These are phyloP conservation scores for Uronychia setigera DNA, from an alignment of 73 alveolate genomes.

Conservation along the genomic window DNA sequence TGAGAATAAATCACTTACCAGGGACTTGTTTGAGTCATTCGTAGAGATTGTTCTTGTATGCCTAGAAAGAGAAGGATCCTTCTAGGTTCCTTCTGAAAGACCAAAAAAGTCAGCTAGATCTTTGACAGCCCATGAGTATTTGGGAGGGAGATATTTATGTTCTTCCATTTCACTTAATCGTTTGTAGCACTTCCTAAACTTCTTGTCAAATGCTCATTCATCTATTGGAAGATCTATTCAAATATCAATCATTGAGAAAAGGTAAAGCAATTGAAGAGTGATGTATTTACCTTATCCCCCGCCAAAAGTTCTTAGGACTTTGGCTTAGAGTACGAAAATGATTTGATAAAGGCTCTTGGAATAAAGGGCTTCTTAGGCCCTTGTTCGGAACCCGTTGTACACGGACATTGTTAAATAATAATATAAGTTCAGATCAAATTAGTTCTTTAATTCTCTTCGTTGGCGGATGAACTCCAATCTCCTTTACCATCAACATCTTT, in stretches of 20 bases:
- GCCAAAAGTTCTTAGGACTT: neutral
- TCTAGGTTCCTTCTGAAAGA: neutral
- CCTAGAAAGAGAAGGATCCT: neutral
- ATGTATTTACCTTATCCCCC: neutral
- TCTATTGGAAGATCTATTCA: conserved; percentile 31
- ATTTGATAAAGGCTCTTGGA: neutral
- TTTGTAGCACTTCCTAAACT: conserved; percentile 30
- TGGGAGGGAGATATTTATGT: conserved; percentile 66
- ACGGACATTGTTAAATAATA: too few species aligned
- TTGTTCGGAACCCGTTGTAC: neutral
- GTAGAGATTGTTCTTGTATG: neutral
- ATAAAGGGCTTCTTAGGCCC: neutral
- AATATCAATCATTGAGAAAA: too few species aligned
- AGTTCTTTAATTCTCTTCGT: neutral
- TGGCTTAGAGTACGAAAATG: neutral
- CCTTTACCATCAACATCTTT: neutral
- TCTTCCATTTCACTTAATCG: conserved; percentile 46
- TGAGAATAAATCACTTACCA: neutral
- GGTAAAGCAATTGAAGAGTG: neutral
- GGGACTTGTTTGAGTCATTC: neutral
- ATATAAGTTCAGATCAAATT: too few species aligned
- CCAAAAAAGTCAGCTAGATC: conserved; percentile 45
- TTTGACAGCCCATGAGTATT: conserved; percentile 54
- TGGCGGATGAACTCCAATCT: neutral
- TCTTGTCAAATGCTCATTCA: conserved; percentile 20